These are phyloP conservation scores for Gamarada debralockiae DNA, from an alignment of 495 filamentous ascomycete genomes.

Conservation along the genomic window DNA sequence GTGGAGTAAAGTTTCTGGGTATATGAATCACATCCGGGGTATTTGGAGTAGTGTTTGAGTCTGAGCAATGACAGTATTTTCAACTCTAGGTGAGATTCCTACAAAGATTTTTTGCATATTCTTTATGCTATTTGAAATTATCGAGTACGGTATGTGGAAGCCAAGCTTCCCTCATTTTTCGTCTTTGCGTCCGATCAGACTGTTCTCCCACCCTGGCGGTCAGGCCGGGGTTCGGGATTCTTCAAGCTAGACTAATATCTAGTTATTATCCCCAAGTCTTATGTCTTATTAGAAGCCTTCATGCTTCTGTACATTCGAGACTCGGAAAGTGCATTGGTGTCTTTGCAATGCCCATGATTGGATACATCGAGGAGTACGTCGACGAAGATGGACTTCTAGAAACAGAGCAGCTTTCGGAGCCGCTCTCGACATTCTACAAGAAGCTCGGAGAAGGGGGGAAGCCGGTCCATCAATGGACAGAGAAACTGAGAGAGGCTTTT, in stretches of 20 bases:
- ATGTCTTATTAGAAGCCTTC: conserved; percentile 20
- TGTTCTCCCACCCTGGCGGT: conserved; percentile 14
- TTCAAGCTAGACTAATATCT: conserved; percentile 11
- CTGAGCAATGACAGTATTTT: too few relatives aligned
- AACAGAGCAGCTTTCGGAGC: conserved; percentile 16
- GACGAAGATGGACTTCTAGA: conserved; percentile 20
- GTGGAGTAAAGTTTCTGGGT: background rate
- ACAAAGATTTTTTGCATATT: too few relatives aligned
- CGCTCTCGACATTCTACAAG: conserved; percentile 17
- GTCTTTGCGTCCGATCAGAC: too few relatives aligned
- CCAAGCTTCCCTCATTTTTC: too few relatives aligned
- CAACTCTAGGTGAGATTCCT: too few relatives aligned
- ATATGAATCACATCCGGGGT: too few relatives aligned
- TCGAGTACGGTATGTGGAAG: too few relatives aligned
- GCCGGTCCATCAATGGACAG: conserved; percentile 14
- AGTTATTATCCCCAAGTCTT: conserved; percentile 16
- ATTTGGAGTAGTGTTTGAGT: too few relatives aligned
- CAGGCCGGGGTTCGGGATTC: conserved; percentile 17
- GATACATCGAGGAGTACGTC: conserved; percentile 19
- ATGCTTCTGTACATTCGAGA: conserved; percentile 19
- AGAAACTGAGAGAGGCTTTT: conserved; percentile 14
- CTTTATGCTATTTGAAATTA: too few relatives aligned
- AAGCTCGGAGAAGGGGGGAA: conserved; percentile 15
- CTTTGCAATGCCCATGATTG: conserved; percentile 19
- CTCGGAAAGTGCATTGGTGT: conserved; percentile 16